A percentile compares a stretch with the other conserved stretches of the same genome.
Conservation (phyloP, 2,329 filamentous ascomycete genomes). For the Penicillium frequentans region DNA sequence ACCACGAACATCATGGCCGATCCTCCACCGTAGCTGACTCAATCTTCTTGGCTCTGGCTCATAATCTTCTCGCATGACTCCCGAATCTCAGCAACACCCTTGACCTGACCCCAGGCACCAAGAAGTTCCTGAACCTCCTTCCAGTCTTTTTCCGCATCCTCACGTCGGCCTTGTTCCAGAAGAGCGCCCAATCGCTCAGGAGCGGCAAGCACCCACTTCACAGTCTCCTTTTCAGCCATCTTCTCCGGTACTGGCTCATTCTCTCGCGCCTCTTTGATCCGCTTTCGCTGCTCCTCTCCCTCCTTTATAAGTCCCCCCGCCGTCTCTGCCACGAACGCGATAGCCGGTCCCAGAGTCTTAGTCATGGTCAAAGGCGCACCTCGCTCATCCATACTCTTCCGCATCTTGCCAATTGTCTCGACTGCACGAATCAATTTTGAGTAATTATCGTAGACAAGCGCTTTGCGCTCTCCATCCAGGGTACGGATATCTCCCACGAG, state of each 20-base stretch:
- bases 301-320: conserved; percentile 41
- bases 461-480: conserved; percentile 93
- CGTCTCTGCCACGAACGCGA: conserved; percentile 47
- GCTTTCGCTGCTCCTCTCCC: conserved; percentile 35
- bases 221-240: conserved; percentile 41
- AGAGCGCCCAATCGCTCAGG: conserved; percentile 41
- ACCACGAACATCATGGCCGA: background rate
- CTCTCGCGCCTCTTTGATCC: conserved; percentile 28
- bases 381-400: conserved; percentile 48
- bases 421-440: conserved; percentile 95
- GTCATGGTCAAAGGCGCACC: conserved; percentile 48
- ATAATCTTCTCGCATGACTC: conserved; percentile 42
- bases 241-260: conserved; percentile 18
- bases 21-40: conserved; percentile 9
- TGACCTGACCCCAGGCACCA: conserved; percentile 44
- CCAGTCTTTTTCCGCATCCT: conserved; percentile 47
- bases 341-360: conserved; percentile 43
- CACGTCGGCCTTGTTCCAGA: conserved; percentile 37
- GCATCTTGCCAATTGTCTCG: conserved; percentile 81
- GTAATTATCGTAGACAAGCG: conserved; percentile 97
- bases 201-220: conserved; percentile 46
- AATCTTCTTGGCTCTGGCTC: conserved; percentile 25
- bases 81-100: conserved; percentile 43
- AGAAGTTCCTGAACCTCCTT: conserved; percentile 39
- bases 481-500: conserved; percentile 73